Base-by-base conservation (phyloP, 2,329 filamentous ascomycete species). In the Penicillium decumbens region DNA sequence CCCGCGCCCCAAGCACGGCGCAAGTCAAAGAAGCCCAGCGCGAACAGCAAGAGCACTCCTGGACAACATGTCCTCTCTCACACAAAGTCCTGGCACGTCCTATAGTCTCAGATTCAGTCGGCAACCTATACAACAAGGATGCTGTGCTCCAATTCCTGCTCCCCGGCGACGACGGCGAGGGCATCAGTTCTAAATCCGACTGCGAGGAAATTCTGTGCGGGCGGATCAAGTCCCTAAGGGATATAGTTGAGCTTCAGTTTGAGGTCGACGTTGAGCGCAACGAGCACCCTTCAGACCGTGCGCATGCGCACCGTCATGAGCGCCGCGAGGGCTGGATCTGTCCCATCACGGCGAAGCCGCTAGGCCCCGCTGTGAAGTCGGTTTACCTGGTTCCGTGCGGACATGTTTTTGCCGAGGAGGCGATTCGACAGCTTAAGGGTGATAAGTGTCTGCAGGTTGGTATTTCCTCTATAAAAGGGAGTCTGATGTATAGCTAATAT, bases 341-440 rank as follows among this genome's bases (percentile, higher is more conserved):
- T 64, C 91, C 92, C 0, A 81, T 97, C 47, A 95, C 91, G 1
- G 82, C 87, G 62, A 95, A 95, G 67, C 84, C 87, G 66, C 73
- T 98, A 23, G 93, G 93, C 0, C 84, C 90, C 0, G 78, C 78
- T 4, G 84, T 85, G 13, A 92, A 86, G 69, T 80, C 89, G 0
- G 89, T 95, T 1, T 98, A 97, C 63, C 64, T 98, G 2, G 88
- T 97, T 4, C 93, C 93, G 0, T 98, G 93, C 63, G 95, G 93
- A 0, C 95, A 98, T 75, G 91, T 89, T 0, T 97, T 97, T 71
- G 85, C 89, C 0, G 90, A 95, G 53, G 83, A 84, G 45, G 89
- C 90, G 6, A 84, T 97, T 57, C 87, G 85, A 58, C 88, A 93
- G 70, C 82, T 95, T n/a, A 77, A 77, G 23, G 78, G 74, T 2